phyloP scores from a whole-genome alignment of 495 filamentous ascomycete genomes.

The Astrocystis sublimbata region DNA sequence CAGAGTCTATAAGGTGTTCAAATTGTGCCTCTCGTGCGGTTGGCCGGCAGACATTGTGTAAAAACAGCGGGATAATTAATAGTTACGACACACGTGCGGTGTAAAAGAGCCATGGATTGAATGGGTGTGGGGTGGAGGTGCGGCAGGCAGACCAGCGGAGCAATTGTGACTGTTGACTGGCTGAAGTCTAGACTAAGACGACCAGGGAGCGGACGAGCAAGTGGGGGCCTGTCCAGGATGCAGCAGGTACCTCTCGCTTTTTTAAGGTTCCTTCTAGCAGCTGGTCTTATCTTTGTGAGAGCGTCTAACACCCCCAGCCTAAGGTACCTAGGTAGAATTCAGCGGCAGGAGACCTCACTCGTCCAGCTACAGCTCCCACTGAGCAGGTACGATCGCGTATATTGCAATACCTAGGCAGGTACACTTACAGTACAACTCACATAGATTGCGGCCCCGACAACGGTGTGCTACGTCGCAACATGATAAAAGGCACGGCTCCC shows the following conservation, averaged over 20 bases:
- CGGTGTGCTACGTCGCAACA: slow-evolving; percentile 8
- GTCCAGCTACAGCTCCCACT: too few relatives aligned
- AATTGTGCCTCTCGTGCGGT: too few relatives aligned
- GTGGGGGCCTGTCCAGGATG: neutral
- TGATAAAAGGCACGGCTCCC: slow-evolving; percentile 21
- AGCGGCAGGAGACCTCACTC: neutral
- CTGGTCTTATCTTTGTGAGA: slow-evolving; percentile 11
- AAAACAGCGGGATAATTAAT: too few relatives aligned
- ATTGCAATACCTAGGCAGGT: too few relatives aligned
- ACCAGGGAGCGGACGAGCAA: neutral
- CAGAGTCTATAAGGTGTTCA: too few relatives aligned
- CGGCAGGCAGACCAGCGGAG: too few relatives aligned
- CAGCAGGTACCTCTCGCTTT: neutral
- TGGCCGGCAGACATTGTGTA: too few relatives aligned
- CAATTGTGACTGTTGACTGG: too few relatives aligned
- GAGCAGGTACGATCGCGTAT: too few relatives aligned
- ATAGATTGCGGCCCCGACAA: slow-evolving; percentile 22
- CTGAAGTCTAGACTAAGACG: neutral
- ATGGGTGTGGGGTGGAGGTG: neutral
- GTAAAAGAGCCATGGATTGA: neutral
- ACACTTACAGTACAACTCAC: too few relatives aligned
- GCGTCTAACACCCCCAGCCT: neutral
- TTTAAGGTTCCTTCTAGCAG: neutral
- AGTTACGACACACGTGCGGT: too few relatives aligned
- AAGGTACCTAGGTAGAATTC: neutral